Base-by-base conservation (phyloP, 1,284 basidiomycete genomes). In the Ustilago nuda region DNA sequence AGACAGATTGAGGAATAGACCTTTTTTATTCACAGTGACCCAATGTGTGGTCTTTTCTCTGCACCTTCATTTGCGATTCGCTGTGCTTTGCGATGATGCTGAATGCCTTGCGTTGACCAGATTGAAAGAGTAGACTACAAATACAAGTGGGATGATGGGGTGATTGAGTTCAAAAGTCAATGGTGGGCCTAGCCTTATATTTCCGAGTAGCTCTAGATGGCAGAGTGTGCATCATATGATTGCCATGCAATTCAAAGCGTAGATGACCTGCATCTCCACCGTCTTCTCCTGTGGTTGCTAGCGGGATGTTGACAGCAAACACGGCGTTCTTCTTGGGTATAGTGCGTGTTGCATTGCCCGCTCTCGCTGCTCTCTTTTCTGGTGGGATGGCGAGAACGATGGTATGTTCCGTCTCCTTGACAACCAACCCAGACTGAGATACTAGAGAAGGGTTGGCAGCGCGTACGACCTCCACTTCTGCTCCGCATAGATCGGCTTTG, bases 401-500 rank as follows among this genome's bases (percentile, higher is more conserved):
- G 4, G 76, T 78, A 27, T 68, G 62, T 39, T 75, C 68, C 6
- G 76, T 75, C 65, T 78, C 76, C 23, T 72, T 72, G 35, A 73
- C 76, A 1, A 78, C 72, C 4, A 78, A 50, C 3, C 76, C 76
- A 8, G 35, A 41, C 52, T 70, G 68, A 27, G 66, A 57, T 27
- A 78, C 76, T 5, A 78, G 56, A 7, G 72, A 72, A 2, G 76
- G 76, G 27, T 78, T 78, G 12, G 72, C 59, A 2, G 76, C 65
- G 8, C 76, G 61, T 8, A 76, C 67, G 12, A 78, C 76, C 53
- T 71, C 66, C 37, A 78, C n/a, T 53, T 72, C 62, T 11, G 76
- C 71, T 17, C 76, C 76, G 48, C 76, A 76, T 35, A 78, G 66
- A 46, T 78, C 76, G 1, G 76, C 72, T 45, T 78, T 78, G 68